Evolutionary conservation across 495 filamentous ascomycete genomes (phyloP), one percentile per base, ranked within the genome.

Genomic region (Aspergillus conjunctus): DNA sequence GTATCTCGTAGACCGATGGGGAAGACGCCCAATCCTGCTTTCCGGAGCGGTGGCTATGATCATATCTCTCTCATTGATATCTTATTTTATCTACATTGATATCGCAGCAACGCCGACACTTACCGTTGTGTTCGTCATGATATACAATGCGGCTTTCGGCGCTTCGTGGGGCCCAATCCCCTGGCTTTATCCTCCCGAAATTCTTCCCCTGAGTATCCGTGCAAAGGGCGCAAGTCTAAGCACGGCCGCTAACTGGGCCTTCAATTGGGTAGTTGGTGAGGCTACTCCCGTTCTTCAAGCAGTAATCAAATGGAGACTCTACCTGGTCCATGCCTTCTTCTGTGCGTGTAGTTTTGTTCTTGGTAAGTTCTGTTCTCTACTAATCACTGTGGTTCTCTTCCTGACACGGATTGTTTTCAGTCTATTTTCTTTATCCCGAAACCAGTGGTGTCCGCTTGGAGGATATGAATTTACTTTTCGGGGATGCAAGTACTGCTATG

Each of bases 101-200:
- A 82, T 96, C 46, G 64, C 70, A 4, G 80, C 81, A 41, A 97
- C 95, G 11, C 91, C 89, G 8, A 88, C 79, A 5, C 76, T 96
- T 66, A 95, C 97, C 12, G 95, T 98, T 49, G 73, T 96, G 20
- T 91, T 96, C 70, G 94, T 98, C 61, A 96, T 98, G 87, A 88
- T 97, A 50, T 98, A 98, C 77, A 98, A 98, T 70, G 94, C 94
- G 14, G 89, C 95, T 17, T 98, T 98, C 69, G 94, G 94, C 31
- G 94, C 92, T 59, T 97, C 93, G n/a, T 98, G 95, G 95, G 94
- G 94, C 32, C 94, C 94, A 4, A 93, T 98, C 54, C 94, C 94
- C 0, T 98, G 94, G 94, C 82, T 98, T 11, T 98, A 98, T 70
- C 94, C 95, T 4, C 94, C 94, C 8, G 94, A 98, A 80, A 98